phyloP scores from a whole-genome alignment of 2,329 filamentous ascomycete species.

The Tolypocladium paradoxum region DNA sequence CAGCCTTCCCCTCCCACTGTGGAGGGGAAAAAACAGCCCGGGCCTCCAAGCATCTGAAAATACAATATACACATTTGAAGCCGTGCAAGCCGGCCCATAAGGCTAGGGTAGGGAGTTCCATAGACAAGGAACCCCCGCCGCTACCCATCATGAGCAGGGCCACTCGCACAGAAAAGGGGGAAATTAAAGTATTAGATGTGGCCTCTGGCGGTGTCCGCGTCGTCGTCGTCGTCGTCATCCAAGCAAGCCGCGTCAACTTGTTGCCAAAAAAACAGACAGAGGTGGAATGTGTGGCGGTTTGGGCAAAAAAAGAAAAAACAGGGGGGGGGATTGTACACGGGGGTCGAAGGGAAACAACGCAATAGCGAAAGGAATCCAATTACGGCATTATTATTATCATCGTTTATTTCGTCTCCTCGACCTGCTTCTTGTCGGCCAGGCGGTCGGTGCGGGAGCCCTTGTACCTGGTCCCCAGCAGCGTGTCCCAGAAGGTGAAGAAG shows the following conservation, averaged over 20 bases:
- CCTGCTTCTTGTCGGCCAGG: conserved; percentile 27
- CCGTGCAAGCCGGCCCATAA: background rate
- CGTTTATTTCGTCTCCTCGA: conserved; percentile 13
- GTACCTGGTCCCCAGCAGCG: conserved; percentile 72
- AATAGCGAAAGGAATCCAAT: background rate
- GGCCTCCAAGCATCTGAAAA: background rate
- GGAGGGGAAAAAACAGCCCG: background rate
- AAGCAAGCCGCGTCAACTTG: background rate
- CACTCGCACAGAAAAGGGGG: background rate
- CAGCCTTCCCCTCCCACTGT: background rate
- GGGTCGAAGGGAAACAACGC: background rate
- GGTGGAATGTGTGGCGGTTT: background rate
- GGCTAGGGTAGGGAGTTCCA: background rate
- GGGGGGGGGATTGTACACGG: background rate
- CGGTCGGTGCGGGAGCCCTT: conserved; percentile 44
- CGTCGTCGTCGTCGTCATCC: background rate
- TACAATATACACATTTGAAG: background rate
- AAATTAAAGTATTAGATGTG: background rate
- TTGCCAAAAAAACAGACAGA: background rate
- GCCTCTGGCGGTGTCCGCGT: background rate
- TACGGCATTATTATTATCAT: background rate
- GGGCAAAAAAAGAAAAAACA: background rate
- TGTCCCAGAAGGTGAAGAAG: conserved; percentile 95
- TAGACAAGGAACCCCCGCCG: background rate
- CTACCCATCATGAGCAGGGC: background rate